Base-by-base conservation (phyloP, 768 basidiomycete species). In the Austroboletus festivus region DNA sequence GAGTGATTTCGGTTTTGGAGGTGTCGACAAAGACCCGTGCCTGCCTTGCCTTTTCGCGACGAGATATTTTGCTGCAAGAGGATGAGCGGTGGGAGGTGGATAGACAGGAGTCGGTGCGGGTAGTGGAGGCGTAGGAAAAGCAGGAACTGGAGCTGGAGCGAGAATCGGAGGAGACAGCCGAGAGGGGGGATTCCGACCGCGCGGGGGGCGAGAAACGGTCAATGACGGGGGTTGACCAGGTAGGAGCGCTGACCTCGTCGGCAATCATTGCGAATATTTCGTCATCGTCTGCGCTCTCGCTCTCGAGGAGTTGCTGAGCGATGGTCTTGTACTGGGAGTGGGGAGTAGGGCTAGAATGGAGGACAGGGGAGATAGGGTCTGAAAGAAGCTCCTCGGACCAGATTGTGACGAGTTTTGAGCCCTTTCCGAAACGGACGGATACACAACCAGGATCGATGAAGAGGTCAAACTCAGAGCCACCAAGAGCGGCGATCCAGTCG, bases 361-460 rank as follows among this genome's bases (percentile, higher is more conserved):
- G 53, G 47, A 61, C 51, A 52, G 44, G 54, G 34, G 58, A 47
- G 39, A 50, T 60, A 33, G 37, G 28, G 38, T 60, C 57, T 24
- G 69, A 63, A 42, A 73, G 61, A 38, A 69, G 56, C 55, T 79
- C 76, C 48, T 82, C 82, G 4, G 82, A 78, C 88, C 88, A 90
- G 59, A 90, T 62, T 44, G 80, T 85, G 60, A 80, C 63, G 47
- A 80, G 72, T 59, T 76, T 74, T 47, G 71, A 64, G 23, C 63
- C 60, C 50, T 64, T 72, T 44, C 74, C 75, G 61, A 77, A 73
- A 51, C 85, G 85, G 54, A 87, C 70, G 50, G 83, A 83, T 54
- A 91, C 79, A 63, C 79, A 82, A 52, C 86, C 88, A 53, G 89
- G 89, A 64, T 90, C 85, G 57, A 89, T 78, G 67, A 86, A 85